Base-by-base conservation (phyloP, 1,284 basidiomycete species). In the Pseudozyma sp. region DNA sequence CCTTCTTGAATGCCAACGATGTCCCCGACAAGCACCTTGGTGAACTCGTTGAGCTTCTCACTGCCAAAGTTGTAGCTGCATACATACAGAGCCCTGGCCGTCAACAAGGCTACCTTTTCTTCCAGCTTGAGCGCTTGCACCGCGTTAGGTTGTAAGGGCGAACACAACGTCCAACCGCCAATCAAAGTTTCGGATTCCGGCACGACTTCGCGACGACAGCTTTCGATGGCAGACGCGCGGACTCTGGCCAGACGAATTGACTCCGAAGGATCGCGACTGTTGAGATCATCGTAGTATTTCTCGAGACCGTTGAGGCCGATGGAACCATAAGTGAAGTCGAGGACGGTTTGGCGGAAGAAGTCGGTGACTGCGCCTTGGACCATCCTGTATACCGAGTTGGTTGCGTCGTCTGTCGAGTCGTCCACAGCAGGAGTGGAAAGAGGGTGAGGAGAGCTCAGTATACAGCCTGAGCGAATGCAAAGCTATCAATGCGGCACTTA, bases 111-210 rank as follows among this genome's bases (percentile, higher is more conserved):
- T 3, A 98, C 90, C 84, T 97, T 97, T 87, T 98, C 95, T 86
- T 97, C 95, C 11, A 82, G 66, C 51, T 78, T 79, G 16, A 67
- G 44, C 19, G 72, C 59, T 40, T 73, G 76, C 92, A 93, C 79
- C 90, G 91, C 56, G 79, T 93, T 92, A 47, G 93, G 83, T 65
- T 92, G 90, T 70, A 90, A 89, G 0, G 96, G 95, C 0, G 93
- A 90, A 78, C 97, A 91, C 21, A 98, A 84, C 0, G 94, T 97
- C 95, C 96, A 98, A 1, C 94, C 96, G 3, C 89, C 91, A 4
- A 95, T 82, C 42, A 93, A 86, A 5, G 89, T 87, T 83, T 98
- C 96, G 0, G 91, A 93, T 25, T 95, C 93, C 1, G 64, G 54
- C 0, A 70, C 45, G 10, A 66, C 59, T 40, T 76, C 68, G 10